Conservation (phyloP, 1,284 basidiomycete genomes). For the Ceraceosorus guamensis region DNA sequence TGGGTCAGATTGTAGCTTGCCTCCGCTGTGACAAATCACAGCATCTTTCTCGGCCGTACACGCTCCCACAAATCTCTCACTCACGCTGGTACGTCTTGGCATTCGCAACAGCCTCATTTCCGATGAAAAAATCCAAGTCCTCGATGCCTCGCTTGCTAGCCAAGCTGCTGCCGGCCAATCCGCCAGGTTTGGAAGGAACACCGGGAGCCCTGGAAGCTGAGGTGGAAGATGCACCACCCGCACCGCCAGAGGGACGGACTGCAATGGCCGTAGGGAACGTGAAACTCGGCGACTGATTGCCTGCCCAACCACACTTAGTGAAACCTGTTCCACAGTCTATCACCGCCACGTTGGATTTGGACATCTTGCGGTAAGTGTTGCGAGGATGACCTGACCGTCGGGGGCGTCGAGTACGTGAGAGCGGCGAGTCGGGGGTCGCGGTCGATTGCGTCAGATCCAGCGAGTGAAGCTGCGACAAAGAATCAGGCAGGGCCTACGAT, state of each 20-base stretch:
- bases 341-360: constrained; percentile 46
- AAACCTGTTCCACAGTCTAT: constrained; percentile 92
- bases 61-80: background rate
- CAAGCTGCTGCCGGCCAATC: constrained; percentile 51
- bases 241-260: constrained; percentile 34
- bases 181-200: constrained; percentile 68
- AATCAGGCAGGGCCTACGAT: too few relatives aligned
- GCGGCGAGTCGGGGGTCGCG: too few relatives aligned
- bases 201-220: constrained; percentile 57
- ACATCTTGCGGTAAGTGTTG: constrained; percentile 23
- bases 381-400: too few relatives aligned
- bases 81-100: constrained; percentile 68
- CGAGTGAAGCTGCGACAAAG: too few relatives aligned
- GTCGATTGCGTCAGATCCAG: too few relatives aligned
- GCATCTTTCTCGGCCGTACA: background rate
- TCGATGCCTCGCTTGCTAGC: constrained; percentile 96
- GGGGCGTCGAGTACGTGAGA: too few relatives aligned
- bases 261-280: constrained; percentile 48
- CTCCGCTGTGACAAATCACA: background rate
- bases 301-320: constrained; percentile 93
- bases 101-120: constrained; percentile 92
- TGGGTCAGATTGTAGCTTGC: background rate
- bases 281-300: constrained; percentile 96
- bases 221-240: constrained; percentile 13
- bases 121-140: constrained; percentile 99